Evolutionary conservation across 768 basidiomycete genomes (phyloP).

Genomic region (Lactarius sp.): DNA sequence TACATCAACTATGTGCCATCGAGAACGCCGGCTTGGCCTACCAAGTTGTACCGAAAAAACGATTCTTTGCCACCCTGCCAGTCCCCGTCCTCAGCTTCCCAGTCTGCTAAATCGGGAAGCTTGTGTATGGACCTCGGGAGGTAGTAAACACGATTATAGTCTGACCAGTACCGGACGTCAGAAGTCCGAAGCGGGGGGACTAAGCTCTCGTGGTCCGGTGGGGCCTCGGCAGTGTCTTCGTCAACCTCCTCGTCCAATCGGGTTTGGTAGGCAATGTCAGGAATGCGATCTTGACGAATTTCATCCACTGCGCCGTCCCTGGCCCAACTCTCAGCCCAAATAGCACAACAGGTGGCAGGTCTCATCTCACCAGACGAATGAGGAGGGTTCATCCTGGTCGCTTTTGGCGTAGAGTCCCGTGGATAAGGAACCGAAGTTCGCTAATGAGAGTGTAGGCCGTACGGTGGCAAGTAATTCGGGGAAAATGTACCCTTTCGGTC

Average conservation of each 20-base stretch:
- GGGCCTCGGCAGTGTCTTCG: constrained; percentile 17
- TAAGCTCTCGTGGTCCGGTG: background rate
- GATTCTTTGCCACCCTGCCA: constrained; percentile 51
- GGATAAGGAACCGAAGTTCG: constrained; percentile 60
- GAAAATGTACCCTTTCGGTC: constrained; percentile 56
- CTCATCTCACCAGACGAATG: constrained; percentile 15
- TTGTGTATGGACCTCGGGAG: constrained; percentile 60
- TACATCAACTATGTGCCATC: background rate
- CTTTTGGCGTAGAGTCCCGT: constrained; percentile 38
- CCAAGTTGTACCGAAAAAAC: constrained; percentile 54
- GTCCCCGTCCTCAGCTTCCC: constrained; percentile 49
- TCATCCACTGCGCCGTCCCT: constrained; percentile 50
- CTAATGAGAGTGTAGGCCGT: constrained; percentile 33
- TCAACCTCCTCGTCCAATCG: constrained; percentile 35
- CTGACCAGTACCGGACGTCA: constrained; percentile 60
- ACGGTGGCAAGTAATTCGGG: background rate
- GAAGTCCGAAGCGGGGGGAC: constrained; percentile 22
- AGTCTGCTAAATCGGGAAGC: constrained; percentile 53
- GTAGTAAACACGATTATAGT: constrained; percentile 61
- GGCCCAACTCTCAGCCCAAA: background rate
- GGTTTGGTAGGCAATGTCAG: constrained; percentile 52
- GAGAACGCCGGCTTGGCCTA: constrained; percentile 28
- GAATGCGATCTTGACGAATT: constrained; percentile 49
- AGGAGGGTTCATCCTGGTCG: constrained; percentile 24
- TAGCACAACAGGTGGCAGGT: background rate